Conservation (phyloP, 495 filamentous ascomycete genomes). For the Penicillium cinerascens region DNA sequence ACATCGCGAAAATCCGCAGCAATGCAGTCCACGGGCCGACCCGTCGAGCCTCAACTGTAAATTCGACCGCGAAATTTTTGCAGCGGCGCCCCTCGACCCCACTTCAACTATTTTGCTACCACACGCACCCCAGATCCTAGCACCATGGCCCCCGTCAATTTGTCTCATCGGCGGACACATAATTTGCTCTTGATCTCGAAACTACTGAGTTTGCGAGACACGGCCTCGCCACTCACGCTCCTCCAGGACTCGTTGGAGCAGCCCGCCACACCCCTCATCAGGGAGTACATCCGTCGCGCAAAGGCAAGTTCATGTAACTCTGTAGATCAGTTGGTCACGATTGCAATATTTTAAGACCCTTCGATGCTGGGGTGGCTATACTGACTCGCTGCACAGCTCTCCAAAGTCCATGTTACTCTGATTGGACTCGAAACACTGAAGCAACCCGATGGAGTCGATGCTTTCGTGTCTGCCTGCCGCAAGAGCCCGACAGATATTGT, state of each 20-base stretch:
- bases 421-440: constrained; percentile 73
- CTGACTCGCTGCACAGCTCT: constrained; percentile 33
- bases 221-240: constrained; percentile 79
- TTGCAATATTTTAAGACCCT: background rate
- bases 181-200: constrained; percentile 84
- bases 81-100: constrained; percentile 18
- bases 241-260: constrained; percentile 85
- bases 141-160: constrained; percentile 36
- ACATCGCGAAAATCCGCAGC: background rate
- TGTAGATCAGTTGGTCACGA: background rate
- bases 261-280: constrained; percentile 63
- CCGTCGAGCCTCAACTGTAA: constrained; percentile 36
- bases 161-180: constrained; percentile 75
- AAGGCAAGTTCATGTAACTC: constrained; percentile 51
- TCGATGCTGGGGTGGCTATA: constrained; percentile 1
- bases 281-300: constrained; percentile 71
- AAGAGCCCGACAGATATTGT: constrained; percentile 59
- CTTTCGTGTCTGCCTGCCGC: constrained; percentile 60
- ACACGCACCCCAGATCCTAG: background rate
- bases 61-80: constrained; percentile 24
- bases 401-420: constrained; percentile 63
- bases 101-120: constrained; percentile 16
- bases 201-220: constrained; percentile 71
- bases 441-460: constrained; percentile 52
- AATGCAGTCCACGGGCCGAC: constrained; percentile 23